Conservation (phyloP, 176 grass and related monocot genomes). For the Saccharum officinarum region DNA sequence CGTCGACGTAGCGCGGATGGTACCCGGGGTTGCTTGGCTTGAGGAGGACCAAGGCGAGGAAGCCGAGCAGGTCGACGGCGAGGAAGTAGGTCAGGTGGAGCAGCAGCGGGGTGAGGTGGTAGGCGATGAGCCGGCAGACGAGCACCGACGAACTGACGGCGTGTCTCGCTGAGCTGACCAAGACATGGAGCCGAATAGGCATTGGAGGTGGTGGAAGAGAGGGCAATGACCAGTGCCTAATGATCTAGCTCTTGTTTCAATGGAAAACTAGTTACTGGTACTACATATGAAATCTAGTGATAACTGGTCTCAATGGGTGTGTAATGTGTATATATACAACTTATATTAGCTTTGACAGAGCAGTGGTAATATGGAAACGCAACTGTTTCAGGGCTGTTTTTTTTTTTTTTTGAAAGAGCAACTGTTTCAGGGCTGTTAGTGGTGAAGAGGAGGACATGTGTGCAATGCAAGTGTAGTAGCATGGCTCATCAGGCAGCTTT, state of each 20-base stretch:
- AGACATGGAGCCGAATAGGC: neutral
- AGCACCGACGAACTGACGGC: constrained; percentile 6
- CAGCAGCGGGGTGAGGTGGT: constrained; percentile 46
- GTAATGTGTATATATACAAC: neutral
- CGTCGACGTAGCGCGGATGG: constrained; percentile 43
- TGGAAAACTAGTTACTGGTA: constrained; percentile 5
- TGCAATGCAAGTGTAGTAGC: neutral
- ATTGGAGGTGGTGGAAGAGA: constrained; percentile 1
- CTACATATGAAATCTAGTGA: neutral
- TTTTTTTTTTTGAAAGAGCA: neutral
- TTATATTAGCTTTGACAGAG: neutral
- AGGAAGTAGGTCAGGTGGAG: constrained; percentile 63
- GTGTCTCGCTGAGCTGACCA: neutral
- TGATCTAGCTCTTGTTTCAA: constrained; percentile 23
- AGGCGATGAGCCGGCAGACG: constrained; percentile 36
- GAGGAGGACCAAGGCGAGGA: constrained; percentile 48
- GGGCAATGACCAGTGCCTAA: too few relatives aligned
- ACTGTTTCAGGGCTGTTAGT: neutral
- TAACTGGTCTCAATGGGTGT: neutral
- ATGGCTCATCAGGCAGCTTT: neutral
- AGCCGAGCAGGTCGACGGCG: constrained; percentile 58
- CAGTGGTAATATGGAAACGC: neutral
- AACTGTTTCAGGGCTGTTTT: too few relatives aligned
- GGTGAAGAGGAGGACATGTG: neutral
- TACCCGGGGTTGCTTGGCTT: constrained; percentile 31